A percentile compares a stretch with the other conserved stretches of the same genome.
Evolutionary conservation across 768 basidiomycete species (phyloP).

Genomic region (Pleurotus tuber-regium): DNA sequence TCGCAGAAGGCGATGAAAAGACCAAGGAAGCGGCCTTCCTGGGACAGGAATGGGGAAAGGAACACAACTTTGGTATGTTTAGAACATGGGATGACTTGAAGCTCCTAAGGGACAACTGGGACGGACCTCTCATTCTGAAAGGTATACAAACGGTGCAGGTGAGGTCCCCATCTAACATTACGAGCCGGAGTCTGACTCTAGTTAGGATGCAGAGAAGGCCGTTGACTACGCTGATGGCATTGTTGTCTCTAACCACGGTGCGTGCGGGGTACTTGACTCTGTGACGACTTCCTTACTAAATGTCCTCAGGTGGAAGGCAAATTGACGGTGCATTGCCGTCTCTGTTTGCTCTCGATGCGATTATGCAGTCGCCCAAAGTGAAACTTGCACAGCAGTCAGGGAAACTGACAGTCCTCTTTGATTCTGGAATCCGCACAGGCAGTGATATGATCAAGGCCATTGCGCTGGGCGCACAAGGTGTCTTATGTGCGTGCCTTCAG

Average conservation of each 20-base stretch:
- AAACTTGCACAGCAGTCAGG: slow-evolving; percentile 55
- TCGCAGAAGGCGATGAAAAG: slow-evolving; percentile 44
- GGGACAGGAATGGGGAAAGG: slow-evolving; percentile 62
- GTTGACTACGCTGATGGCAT: slow-evolving; percentile 67
- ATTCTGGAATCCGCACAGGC: slow-evolving; percentile 80
- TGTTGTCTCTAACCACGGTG: slow-evolving; percentile 78
- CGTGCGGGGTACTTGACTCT: slow-evolving; percentile 13
- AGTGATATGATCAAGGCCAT: slow-evolving; percentile 82
- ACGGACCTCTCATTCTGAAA: slow-evolving; percentile 75
- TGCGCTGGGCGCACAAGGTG: slow-evolving; percentile 80
- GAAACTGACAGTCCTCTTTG: slow-evolving; percentile 66
- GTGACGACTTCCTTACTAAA: no score
- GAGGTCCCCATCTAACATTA: not conserved
- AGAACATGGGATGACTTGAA: slow-evolving; percentile 68
- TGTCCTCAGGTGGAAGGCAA: slow-evolving; percentile 65
- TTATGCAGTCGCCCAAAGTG: slow-evolving; percentile 60
- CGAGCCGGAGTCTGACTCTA: not conserved
- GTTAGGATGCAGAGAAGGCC: slow-evolving; percentile 64
- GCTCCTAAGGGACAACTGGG: slow-evolving; percentile 69
- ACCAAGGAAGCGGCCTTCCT: slow-evolving; percentile 37
- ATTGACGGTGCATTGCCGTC: slow-evolving; percentile 77
- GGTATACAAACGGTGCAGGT: slow-evolving; percentile 65
- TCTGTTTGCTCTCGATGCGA: slow-evolving; percentile 63
- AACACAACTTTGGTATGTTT: slow-evolving; percentile 59
- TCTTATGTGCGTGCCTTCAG: slow-evolving; percentile 53